phyloP scores from a whole-genome alignment of 208 protist species.

The Leishmania tropica region DNA sequence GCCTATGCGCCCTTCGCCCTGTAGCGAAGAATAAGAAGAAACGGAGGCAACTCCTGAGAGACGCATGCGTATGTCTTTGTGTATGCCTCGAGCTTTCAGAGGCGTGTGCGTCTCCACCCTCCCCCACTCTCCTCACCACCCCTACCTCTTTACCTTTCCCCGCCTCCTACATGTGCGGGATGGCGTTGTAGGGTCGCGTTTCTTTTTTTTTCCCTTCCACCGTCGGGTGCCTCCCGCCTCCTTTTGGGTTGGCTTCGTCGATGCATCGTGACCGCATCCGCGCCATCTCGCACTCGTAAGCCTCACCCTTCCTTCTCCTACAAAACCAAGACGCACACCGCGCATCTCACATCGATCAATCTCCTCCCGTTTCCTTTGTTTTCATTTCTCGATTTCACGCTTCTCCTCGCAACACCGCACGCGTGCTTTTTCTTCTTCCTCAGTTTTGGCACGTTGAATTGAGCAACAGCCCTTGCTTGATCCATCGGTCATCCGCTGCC shows the following conservation, averaged over 20 bases:
- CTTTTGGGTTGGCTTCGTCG: background rate
- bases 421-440: background rate
- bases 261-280: background rate
- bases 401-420: background rate
- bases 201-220: background rate
- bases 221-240: background rate
- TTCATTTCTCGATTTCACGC: background rate
- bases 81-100: background rate
- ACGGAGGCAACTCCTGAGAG: background rate
- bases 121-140: background rate
- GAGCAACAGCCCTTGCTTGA: background rate
- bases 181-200: background rate
- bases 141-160: constrained; percentile 12
- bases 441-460: background rate
- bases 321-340: background rate
- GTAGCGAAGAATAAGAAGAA: background rate
- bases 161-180: background rate
- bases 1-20: background rate
- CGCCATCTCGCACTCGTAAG: background rate
- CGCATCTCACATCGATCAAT: background rate
- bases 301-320: background rate
- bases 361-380: background rate
- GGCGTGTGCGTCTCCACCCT: background rate
- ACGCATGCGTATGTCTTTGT: background rate
- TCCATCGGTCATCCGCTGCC: background rate